Base-by-base conservation (phyloP, 2,329 filamentous ascomycete species). In the Phialemoniopsis sp. region DNA sequence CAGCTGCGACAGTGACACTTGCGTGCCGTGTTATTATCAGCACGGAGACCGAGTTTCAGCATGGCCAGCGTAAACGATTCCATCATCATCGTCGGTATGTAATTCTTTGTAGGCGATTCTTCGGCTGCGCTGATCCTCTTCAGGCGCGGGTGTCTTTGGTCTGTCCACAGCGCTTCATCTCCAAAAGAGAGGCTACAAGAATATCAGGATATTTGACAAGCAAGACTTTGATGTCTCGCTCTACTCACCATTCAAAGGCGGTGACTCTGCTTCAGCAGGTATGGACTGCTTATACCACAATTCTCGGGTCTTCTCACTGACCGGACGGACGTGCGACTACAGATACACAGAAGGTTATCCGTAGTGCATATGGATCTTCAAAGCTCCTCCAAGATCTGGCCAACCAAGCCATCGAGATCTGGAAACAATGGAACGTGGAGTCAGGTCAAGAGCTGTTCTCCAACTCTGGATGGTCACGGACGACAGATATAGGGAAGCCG, bases 211-310 rank as follows among this genome's bases (percentile, higher is more conserved):
- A 13, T n/a, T 38, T 9, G 72, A 77, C 48, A 62, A 61, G 45
- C 67, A 75, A 46, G 54, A 63, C 14, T 58, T 70, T 28, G 57
- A 66, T 13, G 39, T 62, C 26, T 54, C 56, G 1, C 49, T 50
- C 0, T 73, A 74, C 38, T 62, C 63, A 7, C 67, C 65, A 38
- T 44, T 55, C 2, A 42, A 53, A 1, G 70, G 69, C 17, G 61
- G 62, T 35, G 67, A 71, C 47, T 59, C 58, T 3, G 67, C 69
- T 29, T n/a, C 9, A n/a, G 28, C n/a, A n/a, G n/a, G 28, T n/a
- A 29, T 29, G n/a, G 9, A 9, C 28, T 9, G 9, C 28, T n/a
- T 9, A 9, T 9, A 9, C 28, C 28, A n/a, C 28, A n/a, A 29
- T 29, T n/a, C n/a, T 29, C 9, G n/a, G 28, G 9, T n/a, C 28